A percentile compares a stretch with the other conserved stretches of the same genome.
phyloP scores from a whole-genome alignment of 768 basidiomycete genomes.

The Agaricus subrufescens region DNA sequence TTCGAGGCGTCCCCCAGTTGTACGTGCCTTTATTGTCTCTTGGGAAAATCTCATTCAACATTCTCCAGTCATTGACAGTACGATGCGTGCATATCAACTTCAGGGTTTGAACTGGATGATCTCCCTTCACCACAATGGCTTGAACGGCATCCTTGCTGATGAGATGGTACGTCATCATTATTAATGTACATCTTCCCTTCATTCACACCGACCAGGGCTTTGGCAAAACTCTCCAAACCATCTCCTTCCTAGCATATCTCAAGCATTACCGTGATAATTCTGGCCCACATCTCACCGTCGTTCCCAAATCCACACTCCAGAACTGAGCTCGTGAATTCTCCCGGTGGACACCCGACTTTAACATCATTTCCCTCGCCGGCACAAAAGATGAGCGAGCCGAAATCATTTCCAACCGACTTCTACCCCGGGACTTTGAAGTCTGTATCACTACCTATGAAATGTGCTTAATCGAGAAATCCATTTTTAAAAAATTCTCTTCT shows the following conservation, averaged over 20 bases:
- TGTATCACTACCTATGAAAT: conserved; percentile 97
- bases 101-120: conserved; percentile 99
- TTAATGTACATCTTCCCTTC: background rate
- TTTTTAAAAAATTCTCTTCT: conserved; percentile 65
- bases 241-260: no score
- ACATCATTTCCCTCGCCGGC: conserved; percentile 76
- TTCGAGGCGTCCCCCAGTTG: conserved; percentile 70
- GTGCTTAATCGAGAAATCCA: conserved; percentile 90
- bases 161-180: conserved; percentile 66
- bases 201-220: no score
- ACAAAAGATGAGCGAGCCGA: conserved; percentile 86
- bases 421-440: conserved; percentile 90
- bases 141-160: conserved; percentile 96
- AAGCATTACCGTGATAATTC: no score
- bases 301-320: conserved; percentile 97
- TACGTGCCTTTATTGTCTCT: conserved; percentile 24
- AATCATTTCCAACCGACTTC: conserved; percentile 71
- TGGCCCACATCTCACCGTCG: conserved; percentile 85
- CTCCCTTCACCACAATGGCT: conserved; percentile 89
- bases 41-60: background rate
- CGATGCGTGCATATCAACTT: conserved; percentile 91
- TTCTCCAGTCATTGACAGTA: conserved; percentile 72
- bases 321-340: conserved; percentile 96
- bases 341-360: conserved; percentile 88
- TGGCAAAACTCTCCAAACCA: no score